Base-by-base conservation (phyloP, 257 asterid species). In the Salvia miltiorrhiza region DNA sequence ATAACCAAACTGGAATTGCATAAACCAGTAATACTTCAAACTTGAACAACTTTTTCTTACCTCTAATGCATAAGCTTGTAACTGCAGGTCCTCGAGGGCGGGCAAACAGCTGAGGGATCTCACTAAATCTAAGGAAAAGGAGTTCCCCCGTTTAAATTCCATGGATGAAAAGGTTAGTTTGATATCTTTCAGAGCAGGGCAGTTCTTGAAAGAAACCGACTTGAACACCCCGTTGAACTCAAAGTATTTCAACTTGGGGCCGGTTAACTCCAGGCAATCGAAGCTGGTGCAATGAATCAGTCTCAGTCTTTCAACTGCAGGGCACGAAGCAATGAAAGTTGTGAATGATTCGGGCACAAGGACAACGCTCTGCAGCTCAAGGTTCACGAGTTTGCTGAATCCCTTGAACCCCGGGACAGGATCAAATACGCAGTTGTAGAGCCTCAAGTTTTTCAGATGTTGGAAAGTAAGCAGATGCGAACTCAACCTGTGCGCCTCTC, bases 31-130 rank as follows among this genome's bases (percentile, higher is more conserved):
- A 44, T 2, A 11, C 11, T 28, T 56, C 28, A 3, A 3, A 39
- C 54, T 4, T 45, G 16, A 17, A 65, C 14, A 2, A 24, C 26
- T 24, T 53, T 23, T 77, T 76, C 80, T 78, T 65, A 84, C 90
- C 93, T 87, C 85, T 71, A 84, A 77, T 26, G 71, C 77, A 49
- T 73, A 84, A 35, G 86, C 90, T 68, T 74, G 79, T 73, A 87
- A 65, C 5, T 75, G 78, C 37, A 87, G 76, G 28, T 75, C 82
- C 76, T 80, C 80, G 1, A 86, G 85, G 8, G 79, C 82, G 4
- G 88, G 83, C 62, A 82, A 71, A 68, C 62, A 67, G 48, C 86
- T 55, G 56, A 86, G 64, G 20, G 87, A 82, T 44, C 76, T 84
- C 19, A 84, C 76, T 81, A 84, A 57, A 70, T 82, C 83, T 28